These are phyloP conservation scores for Pelargonium nanum DNA, from an alignment of 345 rosid genomes.

Conservation along the genomic window DNA sequence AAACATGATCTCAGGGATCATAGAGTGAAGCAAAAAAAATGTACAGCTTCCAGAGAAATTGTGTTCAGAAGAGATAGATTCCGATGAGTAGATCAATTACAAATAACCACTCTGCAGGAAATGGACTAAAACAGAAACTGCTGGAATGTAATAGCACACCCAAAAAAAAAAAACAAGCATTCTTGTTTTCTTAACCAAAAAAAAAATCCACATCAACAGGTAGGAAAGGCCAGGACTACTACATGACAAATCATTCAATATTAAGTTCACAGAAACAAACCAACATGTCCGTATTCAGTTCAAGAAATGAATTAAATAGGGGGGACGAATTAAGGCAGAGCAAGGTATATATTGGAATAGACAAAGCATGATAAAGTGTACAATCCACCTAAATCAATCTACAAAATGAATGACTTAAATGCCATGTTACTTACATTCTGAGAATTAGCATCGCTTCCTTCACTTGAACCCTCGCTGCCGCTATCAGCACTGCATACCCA, in stretches of 20 bases:
- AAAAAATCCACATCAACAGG: no score
- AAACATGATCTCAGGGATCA: no score
- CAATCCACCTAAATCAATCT: neutral
- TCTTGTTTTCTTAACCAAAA: no score
- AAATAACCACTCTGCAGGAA: no score
- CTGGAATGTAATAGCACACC: no score
- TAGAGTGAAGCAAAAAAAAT: no score
- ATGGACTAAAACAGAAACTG: no score
- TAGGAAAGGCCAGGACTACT: no score
- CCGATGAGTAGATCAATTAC: no score
- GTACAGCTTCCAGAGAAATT: no score
- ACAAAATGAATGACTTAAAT: slow-evolving; percentile 1
- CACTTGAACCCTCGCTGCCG: slow-evolving; percentile 91
- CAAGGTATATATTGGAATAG: neutral
- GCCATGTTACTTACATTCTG: slow-evolving; percentile 53
- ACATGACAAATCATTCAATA: neutral
- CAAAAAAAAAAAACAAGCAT: no score
- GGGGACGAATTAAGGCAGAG: neutral
- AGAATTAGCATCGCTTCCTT: slow-evolving; percentile 92
- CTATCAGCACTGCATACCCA: slow-evolving; percentile 59
- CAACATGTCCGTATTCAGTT: neutral
- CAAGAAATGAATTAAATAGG: neutral
- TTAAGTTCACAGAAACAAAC: neutral
- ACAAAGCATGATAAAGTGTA: neutral
- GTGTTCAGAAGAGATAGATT: no score